phyloP scores from a whole-genome alignment of 441 rosid genomes.

The Pelargonium citronellum region DNA sequence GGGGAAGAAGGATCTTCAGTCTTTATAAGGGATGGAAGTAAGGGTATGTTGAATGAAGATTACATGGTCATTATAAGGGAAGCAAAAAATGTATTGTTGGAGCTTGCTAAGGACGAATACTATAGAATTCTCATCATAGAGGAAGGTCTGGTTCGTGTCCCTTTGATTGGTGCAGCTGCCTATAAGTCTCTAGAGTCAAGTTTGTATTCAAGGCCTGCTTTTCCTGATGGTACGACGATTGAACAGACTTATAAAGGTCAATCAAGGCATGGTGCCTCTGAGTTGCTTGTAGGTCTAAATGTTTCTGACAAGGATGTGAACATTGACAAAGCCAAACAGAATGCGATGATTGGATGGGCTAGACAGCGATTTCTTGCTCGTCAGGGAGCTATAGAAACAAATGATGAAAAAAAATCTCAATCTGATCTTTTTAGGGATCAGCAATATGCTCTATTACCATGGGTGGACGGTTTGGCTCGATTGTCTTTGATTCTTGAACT shows the following conservation, averaged over 20 bases:
- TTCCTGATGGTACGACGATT: slow-evolving; percentile 66
- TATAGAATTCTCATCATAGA: slow-evolving; percentile 67
- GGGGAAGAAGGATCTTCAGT: slow-evolving; percentile 46
- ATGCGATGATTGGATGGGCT: slow-evolving; percentile 63
- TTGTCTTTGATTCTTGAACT: slow-evolving; percentile 73
- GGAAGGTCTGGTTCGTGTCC: slow-evolving; percentile 80
- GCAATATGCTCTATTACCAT: slow-evolving; percentile 56
- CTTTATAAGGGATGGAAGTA: slow-evolving; percentile 20
- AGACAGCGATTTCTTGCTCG: slow-evolving; percentile 79
- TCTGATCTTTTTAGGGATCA: slow-evolving; percentile 25
- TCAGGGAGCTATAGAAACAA: slow-evolving; percentile 64
- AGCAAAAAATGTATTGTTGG: slow-evolving; percentile 64
- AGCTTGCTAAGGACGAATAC: slow-evolving; percentile 68
- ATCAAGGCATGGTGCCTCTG: slow-evolving; percentile 68
- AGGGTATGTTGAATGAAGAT: neutral
- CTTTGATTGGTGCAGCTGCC: slow-evolving; percentile 63
- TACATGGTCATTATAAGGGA: slow-evolving; percentile 33
- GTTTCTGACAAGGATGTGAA: slow-evolving; percentile 36
- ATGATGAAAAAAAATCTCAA: slow-evolving; percentile 44
- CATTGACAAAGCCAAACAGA: slow-evolving; percentile 60
- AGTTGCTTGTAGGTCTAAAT: slow-evolving; percentile 60
- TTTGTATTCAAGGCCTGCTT: slow-evolving; percentile 62
- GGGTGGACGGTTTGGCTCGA: slow-evolving; percentile 78
- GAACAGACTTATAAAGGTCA: slow-evolving; percentile 47
- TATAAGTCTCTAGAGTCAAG: slow-evolving; percentile 62